Conservation (phyloP, 306 rosid species). For the Cucurbita argyrosperma region DNA sequence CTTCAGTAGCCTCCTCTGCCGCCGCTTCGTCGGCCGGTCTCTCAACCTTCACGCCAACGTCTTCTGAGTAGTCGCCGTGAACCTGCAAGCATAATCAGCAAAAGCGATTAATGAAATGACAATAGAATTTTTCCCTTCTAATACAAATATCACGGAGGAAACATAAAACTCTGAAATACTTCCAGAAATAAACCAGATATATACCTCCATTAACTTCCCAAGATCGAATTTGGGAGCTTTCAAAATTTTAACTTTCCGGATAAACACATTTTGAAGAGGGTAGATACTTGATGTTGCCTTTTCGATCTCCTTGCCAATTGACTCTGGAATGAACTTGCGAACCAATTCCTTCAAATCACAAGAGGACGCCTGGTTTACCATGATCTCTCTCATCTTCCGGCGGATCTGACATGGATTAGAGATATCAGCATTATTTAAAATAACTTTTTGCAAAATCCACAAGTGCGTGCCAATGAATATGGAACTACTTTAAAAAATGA, state of each 20-base stretch:
- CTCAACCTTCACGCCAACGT: constrained; percentile 69
- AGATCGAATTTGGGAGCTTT: constrained; percentile 95
- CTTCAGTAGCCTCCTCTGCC: constrained; percentile 40
- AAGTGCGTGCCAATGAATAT: neutral
- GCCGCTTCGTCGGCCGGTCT: constrained; percentile 62
- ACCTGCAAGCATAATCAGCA: constrained; percentile 30
- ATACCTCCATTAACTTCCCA: constrained; percentile 86
- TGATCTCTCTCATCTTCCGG: constrained; percentile 83
- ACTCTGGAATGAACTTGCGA: constrained; percentile 73
- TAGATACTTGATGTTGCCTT: constrained; percentile 68
- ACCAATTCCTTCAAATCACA: constrained; percentile 87
- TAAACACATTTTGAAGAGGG: constrained; percentile 75
- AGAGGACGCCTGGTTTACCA: constrained; percentile 61
- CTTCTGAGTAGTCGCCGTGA: constrained; percentile 67
- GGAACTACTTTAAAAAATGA: neutral
- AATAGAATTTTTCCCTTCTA: neutral
- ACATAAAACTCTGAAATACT: neutral
- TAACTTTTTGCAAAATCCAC: neutral
- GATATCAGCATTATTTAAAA: neutral
- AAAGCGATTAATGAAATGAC: neutral
- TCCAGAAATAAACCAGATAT: neutral
- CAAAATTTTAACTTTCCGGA: constrained; percentile 78
- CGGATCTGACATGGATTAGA: constrained; percentile 43
- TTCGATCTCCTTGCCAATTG: constrained; percentile 86
- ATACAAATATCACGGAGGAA: neutral